Percentiles rank a stretch among this genome's conserved stretches.
Conservation (phyloP, 345 rosid species). For the Crucihimalaya himalaica region DNA sequence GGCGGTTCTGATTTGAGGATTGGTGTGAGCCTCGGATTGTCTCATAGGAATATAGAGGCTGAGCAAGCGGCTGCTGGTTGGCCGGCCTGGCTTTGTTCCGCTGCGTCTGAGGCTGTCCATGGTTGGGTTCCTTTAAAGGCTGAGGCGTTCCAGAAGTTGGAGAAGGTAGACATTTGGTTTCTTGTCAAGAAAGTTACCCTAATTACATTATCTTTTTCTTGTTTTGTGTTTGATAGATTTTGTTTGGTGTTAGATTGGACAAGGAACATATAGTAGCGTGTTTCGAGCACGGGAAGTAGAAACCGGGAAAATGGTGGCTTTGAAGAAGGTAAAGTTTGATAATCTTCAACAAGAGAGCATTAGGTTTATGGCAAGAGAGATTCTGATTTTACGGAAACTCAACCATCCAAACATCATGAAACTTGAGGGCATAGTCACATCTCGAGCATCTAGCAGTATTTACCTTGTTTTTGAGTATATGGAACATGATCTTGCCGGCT, state of each 20-base stretch:
- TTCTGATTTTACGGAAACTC: constrained; percentile 68
- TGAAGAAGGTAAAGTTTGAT: constrained; percentile 79
- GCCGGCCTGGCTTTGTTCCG: constrained; percentile 75
- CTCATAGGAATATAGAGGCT: constrained; percentile 51
- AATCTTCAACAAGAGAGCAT: constrained; percentile 75
- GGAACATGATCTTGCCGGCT: constrained; percentile 85
- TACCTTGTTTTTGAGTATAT: constrained; percentile 85
- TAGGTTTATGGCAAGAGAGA: constrained; percentile 82
- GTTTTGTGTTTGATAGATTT: constrained; percentile 2
- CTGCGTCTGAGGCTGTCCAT: constrained; percentile 66
- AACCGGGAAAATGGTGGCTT: constrained; percentile 68
- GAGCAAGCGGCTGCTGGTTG: constrained; percentile 77
- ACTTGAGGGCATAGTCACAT: constrained; percentile 70
- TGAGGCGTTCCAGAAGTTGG: constrained; percentile 72
- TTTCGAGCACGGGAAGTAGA: constrained; percentile 72
- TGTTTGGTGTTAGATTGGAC: constrained; percentile 62
- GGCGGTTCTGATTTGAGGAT: constrained; percentile 40
- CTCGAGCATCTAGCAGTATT: constrained; percentile 56
- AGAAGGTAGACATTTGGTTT: constrained; percentile 53
- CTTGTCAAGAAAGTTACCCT: constrained; percentile 26
- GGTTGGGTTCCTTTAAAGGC: constrained; percentile 78
- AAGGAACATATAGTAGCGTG: constrained; percentile 87
- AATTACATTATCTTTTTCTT: background rate
- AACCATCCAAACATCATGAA: constrained; percentile 78
- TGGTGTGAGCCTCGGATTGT: constrained; percentile 45